Evolutionary conservation across 2,329 filamentous ascomycete species (phyloP), one percentile per base, ranked within the genome.

Genomic region (Colletotrichum chlorophyti): DNA sequence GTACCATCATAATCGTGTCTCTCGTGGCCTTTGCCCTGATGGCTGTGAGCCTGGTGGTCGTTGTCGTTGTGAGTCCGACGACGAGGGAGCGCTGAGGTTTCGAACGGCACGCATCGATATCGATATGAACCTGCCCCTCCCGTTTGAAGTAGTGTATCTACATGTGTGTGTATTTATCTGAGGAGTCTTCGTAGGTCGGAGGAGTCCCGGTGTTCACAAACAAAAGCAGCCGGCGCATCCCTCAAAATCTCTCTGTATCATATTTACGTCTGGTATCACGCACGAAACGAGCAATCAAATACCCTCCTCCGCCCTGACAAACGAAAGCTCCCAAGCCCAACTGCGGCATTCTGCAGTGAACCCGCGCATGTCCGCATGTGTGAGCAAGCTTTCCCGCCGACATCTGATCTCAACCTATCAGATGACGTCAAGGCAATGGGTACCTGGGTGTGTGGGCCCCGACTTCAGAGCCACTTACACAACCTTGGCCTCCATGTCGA

Each of bases 1-100:
- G 90, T 4, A 91, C 90, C 19, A 85, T 95, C 40, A 77, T 91
- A 42, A 65, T 93, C 32, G 84, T 94, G 27, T 84, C 87, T 8
- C 72, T 84, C 15, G 82, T 93, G 40, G 85, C 90, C 4, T 77
- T 86, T 68, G 78, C 81, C 4, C 77, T 89, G 59, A 89, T 89
- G 79, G 69, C 87, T 32, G 77, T 80, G 24, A 85, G 81, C 43
- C 70, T 89, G 60, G 76, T 85, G 12, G 80, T 89, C 4, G 83
- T 89, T 2, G 69, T 88, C 41, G 79, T 84, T 14, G 81, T 86
- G 48, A 80, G 51, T n/a, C 55, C 55, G n/a, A 49, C 55, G 17
- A 40, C 42, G 12, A 38, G 35, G 14, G 84, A 57, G 21, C 41
- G 46, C 8, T 62, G 17, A 31, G n/a, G 6, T 8, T 38, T n/a